These are phyloP conservation scores for Hyphopichia burtonii DNA, from an alignment of 1,139 yeast species.

Conservation along the genomic window DNA sequence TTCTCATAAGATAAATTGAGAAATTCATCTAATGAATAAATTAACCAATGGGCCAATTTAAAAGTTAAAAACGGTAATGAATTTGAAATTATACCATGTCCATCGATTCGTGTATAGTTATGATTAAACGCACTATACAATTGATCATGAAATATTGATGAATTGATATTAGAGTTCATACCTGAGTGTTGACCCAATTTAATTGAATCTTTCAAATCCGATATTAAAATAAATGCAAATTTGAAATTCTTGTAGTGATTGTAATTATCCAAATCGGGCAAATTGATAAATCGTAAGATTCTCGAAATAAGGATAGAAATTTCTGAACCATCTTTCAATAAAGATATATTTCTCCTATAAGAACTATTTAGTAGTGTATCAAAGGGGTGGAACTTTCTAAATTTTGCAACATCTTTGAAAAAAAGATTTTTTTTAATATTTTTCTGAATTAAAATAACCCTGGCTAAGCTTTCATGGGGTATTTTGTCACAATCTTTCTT, in stretches of 20 bases:
- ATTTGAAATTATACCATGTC: conserved; percentile 2
- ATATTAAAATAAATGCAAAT: conserved; percentile 24
- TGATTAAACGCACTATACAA: neutral
- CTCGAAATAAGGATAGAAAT: neutral
- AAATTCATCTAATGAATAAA: conserved; percentile 9
- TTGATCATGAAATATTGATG: neutral
- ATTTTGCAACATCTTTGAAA: neutral
- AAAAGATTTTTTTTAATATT: neutral
- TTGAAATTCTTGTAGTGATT: conserved; percentile 15
- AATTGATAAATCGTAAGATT: neutral
- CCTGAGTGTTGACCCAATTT: conserved; percentile 22
- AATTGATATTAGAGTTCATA: conserved; percentile 20
- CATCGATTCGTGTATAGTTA: neutral
- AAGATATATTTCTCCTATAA: neutral
- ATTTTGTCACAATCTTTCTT: neutral
- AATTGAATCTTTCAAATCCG: conserved; percentile 21
- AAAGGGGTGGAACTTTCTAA: neutral
- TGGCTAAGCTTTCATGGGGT: neutral
- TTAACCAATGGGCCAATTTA: conserved; percentile 16
- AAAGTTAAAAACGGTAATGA: conserved; percentile 12
- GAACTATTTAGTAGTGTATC: neutral
- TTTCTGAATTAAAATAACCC: neutral
- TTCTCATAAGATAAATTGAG: neutral
- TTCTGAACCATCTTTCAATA: neutral
- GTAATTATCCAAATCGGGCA: conserved; percentile 1